Evolutionary conservation across 768 basidiomycete species (phyloP).

Genomic region (Udeniomyces megalosporus): DNA sequence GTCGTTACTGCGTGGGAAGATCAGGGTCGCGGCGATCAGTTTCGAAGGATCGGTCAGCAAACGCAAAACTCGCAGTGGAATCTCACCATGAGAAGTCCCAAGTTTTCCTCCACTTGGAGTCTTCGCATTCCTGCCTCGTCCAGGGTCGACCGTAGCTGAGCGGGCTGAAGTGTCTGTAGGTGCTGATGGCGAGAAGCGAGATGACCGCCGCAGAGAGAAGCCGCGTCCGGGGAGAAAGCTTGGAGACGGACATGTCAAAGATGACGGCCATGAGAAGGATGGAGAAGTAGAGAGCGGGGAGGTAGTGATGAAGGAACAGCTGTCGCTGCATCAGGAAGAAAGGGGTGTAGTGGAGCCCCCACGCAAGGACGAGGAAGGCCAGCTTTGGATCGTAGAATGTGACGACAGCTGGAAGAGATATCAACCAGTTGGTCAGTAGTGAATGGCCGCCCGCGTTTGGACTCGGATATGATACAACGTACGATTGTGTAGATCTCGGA

Average conservation of each 20-base stretch:
- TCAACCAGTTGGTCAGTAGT: background rate
- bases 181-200: conserved; percentile 46
- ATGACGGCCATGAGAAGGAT: conserved; percentile 50
- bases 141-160: conserved; percentile 69
- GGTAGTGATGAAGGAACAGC: conserved; percentile 94
- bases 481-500: conserved; percentile 83
- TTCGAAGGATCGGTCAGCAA: background rate
- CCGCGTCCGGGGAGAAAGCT: conserved; percentile 55
- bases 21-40: background rate
- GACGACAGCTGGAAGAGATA: conserved; percentile 48
- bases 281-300: conserved; percentile 70
- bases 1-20: conserved; percentile 17
- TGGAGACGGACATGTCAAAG: conserved; percentile 74
- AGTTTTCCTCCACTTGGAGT: conserved; percentile 68
- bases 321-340: conserved; percentile 97
- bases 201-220: conserved; percentile 66
- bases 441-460: too few species aligned
- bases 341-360: conserved; percentile 84
- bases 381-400: conserved; percentile 82
- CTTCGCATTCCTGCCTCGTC: conserved; percentile 64
- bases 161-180: conserved; percentile 62
- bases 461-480: conserved; percentile 25
- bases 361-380: conserved; percentile 80
- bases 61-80: background rate
- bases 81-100: conserved; percentile 82